Evolutionary conservation across 2,329 filamentous ascomycete species (phyloP), one percentile per base, ranked within the genome.

Genomic region (Pseudogymnoascus sp.): DNA sequence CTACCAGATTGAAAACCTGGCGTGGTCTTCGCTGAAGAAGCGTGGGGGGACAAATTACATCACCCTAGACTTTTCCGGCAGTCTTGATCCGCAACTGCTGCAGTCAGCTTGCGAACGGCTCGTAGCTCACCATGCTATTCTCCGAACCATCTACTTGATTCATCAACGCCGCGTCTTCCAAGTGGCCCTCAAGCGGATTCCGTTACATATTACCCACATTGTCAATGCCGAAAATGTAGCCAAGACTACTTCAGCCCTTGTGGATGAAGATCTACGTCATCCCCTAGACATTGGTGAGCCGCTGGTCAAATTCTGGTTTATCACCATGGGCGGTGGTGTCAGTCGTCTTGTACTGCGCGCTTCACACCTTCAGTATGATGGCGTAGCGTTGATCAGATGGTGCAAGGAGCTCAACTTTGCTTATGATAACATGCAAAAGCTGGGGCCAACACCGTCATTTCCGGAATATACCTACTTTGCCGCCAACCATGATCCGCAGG

Each of bases 31-130:
- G 4, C 26, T 64, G 19, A 41, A 55, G 12, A 59, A 41, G 61
- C 59, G 63, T 19, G 61, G 64, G 6, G 62, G 43, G 12, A 60
- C 31, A 23, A 65, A 66, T 35, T 63, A 64, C 49, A 62, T 66
- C 11, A 21, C 41, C 29, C 60, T 64, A 23, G 5, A 63, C 35
- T 19, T 63, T 10, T 52, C 55, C 14, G 62, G 61, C 2, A n/a
- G 33, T 4, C 23, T 65, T 14, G 64, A 65, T 21, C 6, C 61
- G n/a, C 4, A 6, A 14, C 45, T 4, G 19, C 45, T 66, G 5
- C 26, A 62, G n/a, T 10, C 19, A 38, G 62, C 63, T 2, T 64
- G 62, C 31, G 7, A 26, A 10, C 19, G 16, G 5, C 31, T 65
- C 12, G 37, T 64, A 8, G 26, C 52, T 11, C 59, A 33, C 14